These are phyloP conservation scores for Volvox carteri DNA, from an alignment of 163 green algal species.

Conservation along the genomic window DNA sequence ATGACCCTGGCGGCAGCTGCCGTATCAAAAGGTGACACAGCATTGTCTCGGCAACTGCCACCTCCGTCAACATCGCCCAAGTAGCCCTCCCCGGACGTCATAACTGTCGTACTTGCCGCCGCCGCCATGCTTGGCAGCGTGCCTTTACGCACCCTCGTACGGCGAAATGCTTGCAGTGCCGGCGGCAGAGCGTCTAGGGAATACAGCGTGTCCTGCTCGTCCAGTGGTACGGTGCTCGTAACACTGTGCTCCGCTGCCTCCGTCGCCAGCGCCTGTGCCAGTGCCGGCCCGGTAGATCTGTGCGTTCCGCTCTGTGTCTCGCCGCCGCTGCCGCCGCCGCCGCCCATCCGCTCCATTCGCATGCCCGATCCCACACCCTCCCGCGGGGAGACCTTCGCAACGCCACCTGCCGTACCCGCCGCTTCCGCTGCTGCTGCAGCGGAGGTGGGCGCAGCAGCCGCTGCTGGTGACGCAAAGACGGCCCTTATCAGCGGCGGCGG, in stretches of 20 bases:
- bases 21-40: too few relatives aligned
- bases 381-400: neutral
- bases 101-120: neutral
- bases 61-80: neutral
- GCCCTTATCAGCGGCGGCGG: neutral
- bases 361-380: neutral
- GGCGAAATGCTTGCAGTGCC: slow-evolving; percentile 39
- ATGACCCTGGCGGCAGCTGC: too few relatives aligned
- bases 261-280: neutral
- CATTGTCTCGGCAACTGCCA: too few relatives aligned
- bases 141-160: slow-evolving; percentile 15
- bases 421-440: neutral
- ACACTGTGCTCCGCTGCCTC: neutral
- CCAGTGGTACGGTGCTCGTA: neutral
- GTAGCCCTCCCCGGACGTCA: neutral
- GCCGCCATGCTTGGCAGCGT: too few relatives aligned
- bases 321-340: neutral
- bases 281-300: too few relatives aligned
- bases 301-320: neutral
- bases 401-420: neutral
- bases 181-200: slow-evolving; percentile 45
- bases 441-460: neutral
- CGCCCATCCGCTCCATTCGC: neutral
- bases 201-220: slow-evolving; percentile 53
- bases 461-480: neutral